phyloP scores from a whole-genome alignment of 495 filamentous ascomycete species.

The Xylaria palmicola region DNA sequence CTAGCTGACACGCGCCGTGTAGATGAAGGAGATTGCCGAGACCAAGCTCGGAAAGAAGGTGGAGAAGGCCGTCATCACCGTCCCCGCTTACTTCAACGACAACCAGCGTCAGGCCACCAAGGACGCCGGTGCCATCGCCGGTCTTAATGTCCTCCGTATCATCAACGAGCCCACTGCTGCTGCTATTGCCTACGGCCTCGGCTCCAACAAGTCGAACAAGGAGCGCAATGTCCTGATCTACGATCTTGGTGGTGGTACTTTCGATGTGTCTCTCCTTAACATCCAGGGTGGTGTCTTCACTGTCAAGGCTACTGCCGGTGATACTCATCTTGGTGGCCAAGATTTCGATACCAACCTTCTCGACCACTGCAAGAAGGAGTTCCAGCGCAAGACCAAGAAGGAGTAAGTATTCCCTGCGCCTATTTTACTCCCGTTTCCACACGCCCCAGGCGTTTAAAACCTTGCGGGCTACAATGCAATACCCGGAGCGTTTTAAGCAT shows the following conservation, averaged over 20 bases:
- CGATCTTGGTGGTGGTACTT: constrained; percentile 99
- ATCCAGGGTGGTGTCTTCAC: constrained; percentile 99
- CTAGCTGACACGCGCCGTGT: constrained; percentile 24
- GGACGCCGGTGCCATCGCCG: constrained; percentile 95
- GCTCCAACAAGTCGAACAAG: constrained; percentile 86
- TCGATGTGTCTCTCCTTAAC: constrained; percentile 98
- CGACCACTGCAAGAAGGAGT: constrained; percentile 93
- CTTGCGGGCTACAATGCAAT: no score
- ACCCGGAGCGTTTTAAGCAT: no score
- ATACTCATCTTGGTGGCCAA: constrained; percentile 98
- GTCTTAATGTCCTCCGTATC: constrained; percentile 97
- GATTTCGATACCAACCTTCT: constrained; percentile 98
- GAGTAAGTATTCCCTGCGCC: constrained; percentile 12
- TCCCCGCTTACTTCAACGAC: constrained; percentile 99
- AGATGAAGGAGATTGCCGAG: constrained; percentile 99
- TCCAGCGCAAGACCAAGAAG: constrained; percentile 86
- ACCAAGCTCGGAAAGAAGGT: constrained; percentile 93
- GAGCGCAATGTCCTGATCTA: constrained; percentile 99
- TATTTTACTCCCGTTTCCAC: no score
- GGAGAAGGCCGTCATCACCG: constrained; percentile 97
- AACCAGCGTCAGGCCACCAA: constrained; percentile 99
- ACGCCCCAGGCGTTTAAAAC: no score
- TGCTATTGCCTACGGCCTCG: constrained; percentile 95
- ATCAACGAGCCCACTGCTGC: constrained; percentile 99
- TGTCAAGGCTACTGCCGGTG: constrained; percentile 97